Conservation (phyloP, 371 early-diverging fungal species). For the Apophysomyces elegans region DNA sequence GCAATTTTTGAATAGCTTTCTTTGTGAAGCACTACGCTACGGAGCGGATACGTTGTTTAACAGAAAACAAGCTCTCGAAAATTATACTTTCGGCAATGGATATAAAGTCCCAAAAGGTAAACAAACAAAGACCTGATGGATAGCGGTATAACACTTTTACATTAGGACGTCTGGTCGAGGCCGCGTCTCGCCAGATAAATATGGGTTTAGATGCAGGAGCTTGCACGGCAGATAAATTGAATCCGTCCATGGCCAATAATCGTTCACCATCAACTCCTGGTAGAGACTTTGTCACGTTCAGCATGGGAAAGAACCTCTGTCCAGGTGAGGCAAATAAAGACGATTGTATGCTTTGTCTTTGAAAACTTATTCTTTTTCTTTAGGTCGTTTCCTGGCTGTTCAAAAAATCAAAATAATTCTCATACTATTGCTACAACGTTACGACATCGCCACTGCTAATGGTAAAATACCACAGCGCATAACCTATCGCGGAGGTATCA, state of each 20-base stretch:
- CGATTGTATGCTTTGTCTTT: no score
- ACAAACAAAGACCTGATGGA: no score
- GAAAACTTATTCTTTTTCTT: neutral
- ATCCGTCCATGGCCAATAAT: no score
- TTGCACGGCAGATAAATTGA: neutral
- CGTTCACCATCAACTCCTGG: constrained; percentile 11
- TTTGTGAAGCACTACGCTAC: no score
- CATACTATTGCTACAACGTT: constrained; percentile 26
- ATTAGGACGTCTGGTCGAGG: no score
- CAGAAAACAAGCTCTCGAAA: constrained; percentile 11
- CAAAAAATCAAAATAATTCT: constrained; percentile 48
- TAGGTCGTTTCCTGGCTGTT: constrained; percentile 58
- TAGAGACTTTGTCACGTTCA: constrained; percentile 39
- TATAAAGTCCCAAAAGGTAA: constrained; percentile 38
- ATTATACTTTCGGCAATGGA: constrained; percentile 44
- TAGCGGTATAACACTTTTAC: no score
- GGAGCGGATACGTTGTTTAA: no score
- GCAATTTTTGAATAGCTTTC: constrained; percentile 25
- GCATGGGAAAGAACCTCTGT: constrained; percentile 41
- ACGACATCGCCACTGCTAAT: constrained; percentile 23
- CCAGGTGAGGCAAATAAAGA: constrained; percentile 10
- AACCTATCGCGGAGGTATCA: constrained; percentile 18
- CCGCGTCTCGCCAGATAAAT: no score
- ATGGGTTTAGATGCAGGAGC: neutral
- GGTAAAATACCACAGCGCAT: constrained; percentile 12